Percentiles rank a stretch among this genome's conserved stretches.
Conservation (phyloP, 495 filamentous ascomycete species). For the Lepidopterella palustris region DNA sequence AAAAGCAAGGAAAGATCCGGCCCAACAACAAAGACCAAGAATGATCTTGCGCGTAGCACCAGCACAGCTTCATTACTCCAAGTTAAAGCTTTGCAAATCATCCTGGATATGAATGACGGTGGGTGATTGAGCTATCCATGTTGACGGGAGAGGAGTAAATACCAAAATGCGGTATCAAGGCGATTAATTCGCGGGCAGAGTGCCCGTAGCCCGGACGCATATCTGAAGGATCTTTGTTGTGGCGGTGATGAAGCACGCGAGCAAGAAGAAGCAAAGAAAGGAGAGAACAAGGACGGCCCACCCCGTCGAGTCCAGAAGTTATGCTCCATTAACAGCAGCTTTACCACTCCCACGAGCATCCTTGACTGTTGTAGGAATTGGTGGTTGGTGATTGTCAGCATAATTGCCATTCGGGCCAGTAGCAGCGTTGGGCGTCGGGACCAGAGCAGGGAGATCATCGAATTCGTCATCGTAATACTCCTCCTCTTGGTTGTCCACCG, state of each 20-base stretch:
- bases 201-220: not conserved
- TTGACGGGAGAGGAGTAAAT: not conserved
- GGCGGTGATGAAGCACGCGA: not conserved
- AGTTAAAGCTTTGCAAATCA: not conserved
- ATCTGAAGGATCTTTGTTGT: not conserved
- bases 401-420: constrained; percentile 16
- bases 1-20: not conserved
- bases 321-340: constrained; percentile 16
- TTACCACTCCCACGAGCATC: constrained; percentile 13
- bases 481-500: constrained; percentile 22
- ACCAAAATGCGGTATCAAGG: not conserved
- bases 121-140: not conserved
- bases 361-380: constrained; percentile 1
- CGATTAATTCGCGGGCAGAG: not conserved
- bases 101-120: not conserved
- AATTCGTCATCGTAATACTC: constrained; percentile 28
- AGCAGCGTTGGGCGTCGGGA: constrained; percentile 2
- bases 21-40: not conserved
- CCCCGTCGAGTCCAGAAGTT: constrained; percentile 28
- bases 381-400: constrained; percentile 13
- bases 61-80: not conserved
- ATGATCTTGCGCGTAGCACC: not conserved
- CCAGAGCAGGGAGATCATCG: constrained; percentile 17
- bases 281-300: constrained; percentile 28
- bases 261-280: constrained; percentile 14